phyloP scores from a whole-genome alignment of 2,329 filamentous ascomycete species.

The Pseudogymnoascus sp. region DNA sequence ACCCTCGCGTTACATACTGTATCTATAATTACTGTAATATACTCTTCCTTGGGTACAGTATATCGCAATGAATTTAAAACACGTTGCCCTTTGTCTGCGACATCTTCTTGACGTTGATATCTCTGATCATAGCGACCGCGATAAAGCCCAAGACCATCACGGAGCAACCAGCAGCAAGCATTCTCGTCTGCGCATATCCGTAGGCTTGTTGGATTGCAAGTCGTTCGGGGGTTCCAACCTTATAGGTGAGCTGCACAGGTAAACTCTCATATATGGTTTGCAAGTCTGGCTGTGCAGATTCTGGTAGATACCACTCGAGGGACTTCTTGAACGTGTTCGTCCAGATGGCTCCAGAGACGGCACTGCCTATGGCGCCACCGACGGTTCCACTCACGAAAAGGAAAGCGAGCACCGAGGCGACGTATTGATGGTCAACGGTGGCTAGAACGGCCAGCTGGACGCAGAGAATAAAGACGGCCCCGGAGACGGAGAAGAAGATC shows the following conservation, averaged over 20 bases:
- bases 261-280: conserved; percentile 45
- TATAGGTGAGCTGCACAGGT: conserved; percentile 41
- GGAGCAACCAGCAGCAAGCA: conserved; percentile 42
- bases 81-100: conserved; percentile 35
- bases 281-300: conserved; percentile 28
- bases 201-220: conserved; percentile 52
- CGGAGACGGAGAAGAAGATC: conserved; percentile 41
- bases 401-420: conserved; percentile 51
- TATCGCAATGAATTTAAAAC: conserved; percentile 12
- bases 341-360: conserved; percentile 58
- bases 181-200: conserved; percentile 39
- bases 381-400: conserved; percentile 51
- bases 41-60: not conserved
- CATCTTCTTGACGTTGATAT: conserved; percentile 37
- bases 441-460: conserved; percentile 50
- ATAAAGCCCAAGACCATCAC: conserved; percentile 35
- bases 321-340: conserved; percentile 48
- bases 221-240: conserved; percentile 34
- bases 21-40: not conserved
- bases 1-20: not conserved
- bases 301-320: conserved; percentile 43
- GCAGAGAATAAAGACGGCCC: conserved; percentile 43
- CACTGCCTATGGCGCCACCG: conserved; percentile 49
- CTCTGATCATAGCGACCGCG: conserved; percentile 35
- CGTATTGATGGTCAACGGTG: conserved; percentile 47